A percentile compares a stretch with the other conserved stretches of the same genome.
Evolutionary conservation across 2,329 filamentous ascomycete species (phyloP).

Genomic region (Claviceps sp.): DNA sequence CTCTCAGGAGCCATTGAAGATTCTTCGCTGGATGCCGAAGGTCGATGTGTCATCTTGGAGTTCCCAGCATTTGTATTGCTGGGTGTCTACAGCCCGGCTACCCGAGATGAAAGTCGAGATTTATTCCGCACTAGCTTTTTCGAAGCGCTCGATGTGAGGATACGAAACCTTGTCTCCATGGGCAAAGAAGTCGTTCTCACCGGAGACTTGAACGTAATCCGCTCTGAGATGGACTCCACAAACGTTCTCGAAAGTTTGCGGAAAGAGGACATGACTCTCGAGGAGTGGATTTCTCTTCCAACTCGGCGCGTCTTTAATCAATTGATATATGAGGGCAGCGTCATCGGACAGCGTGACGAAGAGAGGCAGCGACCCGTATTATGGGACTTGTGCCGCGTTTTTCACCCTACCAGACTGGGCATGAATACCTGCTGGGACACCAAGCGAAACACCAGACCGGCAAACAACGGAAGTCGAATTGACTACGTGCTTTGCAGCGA

Average conservation of each 20-base stretch:
- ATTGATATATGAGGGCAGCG: slow-evolving; percentile 59
- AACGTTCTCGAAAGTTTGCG: slow-evolving; percentile 57
- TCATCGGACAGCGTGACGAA: slow-evolving; percentile 52
- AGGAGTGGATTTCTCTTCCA: slow-evolving; percentile 60
- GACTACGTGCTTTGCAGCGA: slow-evolving; percentile 83
- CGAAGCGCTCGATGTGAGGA: slow-evolving; percentile 63
- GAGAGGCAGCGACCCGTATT: slow-evolving; percentile 59
- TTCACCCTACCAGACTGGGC: slow-evolving; percentile 63
- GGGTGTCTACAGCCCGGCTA: slow-evolving; percentile 84
- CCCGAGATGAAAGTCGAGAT: slow-evolving; percentile 69
- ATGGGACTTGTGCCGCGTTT: slow-evolving; percentile 72
- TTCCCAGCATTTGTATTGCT: slow-evolving; percentile 92
- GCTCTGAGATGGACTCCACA: slow-evolving; percentile 61
- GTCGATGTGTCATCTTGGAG: slow-evolving; percentile 79
- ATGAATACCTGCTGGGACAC: slow-evolving; percentile 99
- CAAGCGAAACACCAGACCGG: slow-evolving; percentile 86
- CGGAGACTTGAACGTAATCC: slow-evolving; percentile 75
- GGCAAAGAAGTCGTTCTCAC: slow-evolving; percentile 79
- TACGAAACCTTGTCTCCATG: slow-evolving; percentile 67
- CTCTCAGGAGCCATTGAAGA: slow-evolving; percentile 53
- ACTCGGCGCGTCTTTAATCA: slow-evolving; percentile 74
- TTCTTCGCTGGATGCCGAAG: slow-evolving; percentile 70
- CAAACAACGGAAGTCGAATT: slow-evolving; percentile 84
- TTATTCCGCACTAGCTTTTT: slow-evolving; percentile 74
- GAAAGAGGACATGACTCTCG: slow-evolving; percentile 53